phyloP scores from a whole-genome alignment of 768 basidiomycete species.

The Pleurotus sapidus region DNA sequence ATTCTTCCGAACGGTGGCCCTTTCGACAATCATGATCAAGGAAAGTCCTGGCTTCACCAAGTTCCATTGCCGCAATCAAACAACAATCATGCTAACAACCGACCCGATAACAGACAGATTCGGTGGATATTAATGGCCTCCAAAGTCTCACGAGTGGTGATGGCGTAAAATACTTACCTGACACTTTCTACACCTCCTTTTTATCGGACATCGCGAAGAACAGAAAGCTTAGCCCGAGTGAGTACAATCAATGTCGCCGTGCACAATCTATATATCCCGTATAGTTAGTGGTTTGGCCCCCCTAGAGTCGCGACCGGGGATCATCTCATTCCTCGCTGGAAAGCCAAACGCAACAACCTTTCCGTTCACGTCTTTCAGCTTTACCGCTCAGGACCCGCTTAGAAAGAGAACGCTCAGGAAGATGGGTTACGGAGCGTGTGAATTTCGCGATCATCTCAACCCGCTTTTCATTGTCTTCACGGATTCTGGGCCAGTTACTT shows the following conservation, averaged over 20 bases:
- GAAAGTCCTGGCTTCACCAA: too few relatives aligned
- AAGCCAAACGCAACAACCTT: slow-evolving; percentile 91
- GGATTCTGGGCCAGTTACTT: too few relatives aligned
- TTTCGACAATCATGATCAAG: too few relatives aligned
- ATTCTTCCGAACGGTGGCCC: too few relatives aligned
- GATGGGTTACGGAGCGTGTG: too few relatives aligned
- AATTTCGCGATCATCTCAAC: too few relatives aligned
- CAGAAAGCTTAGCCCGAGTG: slow-evolving; percentile 63
- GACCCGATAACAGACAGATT: not conserved
- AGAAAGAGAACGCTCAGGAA: too few relatives aligned
- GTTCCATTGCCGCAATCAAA: too few relatives aligned
- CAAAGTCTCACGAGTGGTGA: not conserved
- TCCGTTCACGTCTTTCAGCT: slow-evolving; percentile 81
- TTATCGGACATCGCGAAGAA: slow-evolving; percentile 61
- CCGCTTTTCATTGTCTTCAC: too few relatives aligned
- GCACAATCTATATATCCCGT: slow-evolving; percentile 5
- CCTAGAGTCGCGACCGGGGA: slow-evolving; percentile 72
- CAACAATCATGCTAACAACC: not conserved
- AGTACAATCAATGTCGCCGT: slow-evolving; percentile 18
- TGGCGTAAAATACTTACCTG: slow-evolving; percentile 37
- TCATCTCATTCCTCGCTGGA: slow-evolving; percentile 84
- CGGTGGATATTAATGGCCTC: not conserved
- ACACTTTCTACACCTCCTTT: slow-evolving; percentile 54
- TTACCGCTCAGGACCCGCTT: slow-evolving; percentile 52
- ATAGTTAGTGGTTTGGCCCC: slow-evolving; percentile 71